phyloP scores from a whole-genome alignment of 208 protist species.

The Acanthamoeba culbertsoni region DNA sequence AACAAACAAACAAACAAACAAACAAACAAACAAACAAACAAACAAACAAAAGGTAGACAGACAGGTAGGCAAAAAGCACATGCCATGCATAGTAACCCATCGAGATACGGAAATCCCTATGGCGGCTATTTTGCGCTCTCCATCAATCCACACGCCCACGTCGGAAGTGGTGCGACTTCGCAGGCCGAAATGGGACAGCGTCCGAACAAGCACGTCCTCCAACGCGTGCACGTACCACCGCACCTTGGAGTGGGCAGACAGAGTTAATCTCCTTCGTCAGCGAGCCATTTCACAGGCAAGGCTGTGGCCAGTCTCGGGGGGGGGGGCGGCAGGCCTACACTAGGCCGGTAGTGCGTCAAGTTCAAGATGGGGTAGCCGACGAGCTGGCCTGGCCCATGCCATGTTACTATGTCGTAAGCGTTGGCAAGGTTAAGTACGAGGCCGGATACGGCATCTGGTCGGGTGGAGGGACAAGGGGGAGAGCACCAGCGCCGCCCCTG shows the following conservation, averaged over 20 bases:
- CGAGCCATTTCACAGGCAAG: too few species aligned
- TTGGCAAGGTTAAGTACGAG: too few species aligned
- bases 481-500: neutral
- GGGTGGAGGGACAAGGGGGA: neutral
- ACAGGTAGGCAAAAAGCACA: neutral
- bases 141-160: slow-evolving; percentile 30
- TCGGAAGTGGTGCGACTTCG: neutral
- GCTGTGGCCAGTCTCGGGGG: neutral
- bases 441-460: neutral
- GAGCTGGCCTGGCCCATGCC: slow-evolving; percentile 15
- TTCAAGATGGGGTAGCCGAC: slow-evolving; percentile 41
- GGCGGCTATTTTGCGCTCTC: slow-evolving; percentile 16
- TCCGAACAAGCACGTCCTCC: neutral
- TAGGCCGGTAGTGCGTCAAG: neutral
- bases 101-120: slow-evolving; percentile 38
- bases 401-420: slow-evolving; percentile 16
- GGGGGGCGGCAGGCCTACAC: neutral
- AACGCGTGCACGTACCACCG: slow-evolving; percentile 45
- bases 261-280: too few species aligned
- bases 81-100: slow-evolving; percentile 29
- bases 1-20: too few species aligned
- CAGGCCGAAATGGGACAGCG: neutral
- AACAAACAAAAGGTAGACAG: too few species aligned
- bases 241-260: neutral
- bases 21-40: too few species aligned